Evolutionary conservation across 768 basidiomycete species (phyloP).

Genomic region (Xerocomellus amylosporus): DNA sequence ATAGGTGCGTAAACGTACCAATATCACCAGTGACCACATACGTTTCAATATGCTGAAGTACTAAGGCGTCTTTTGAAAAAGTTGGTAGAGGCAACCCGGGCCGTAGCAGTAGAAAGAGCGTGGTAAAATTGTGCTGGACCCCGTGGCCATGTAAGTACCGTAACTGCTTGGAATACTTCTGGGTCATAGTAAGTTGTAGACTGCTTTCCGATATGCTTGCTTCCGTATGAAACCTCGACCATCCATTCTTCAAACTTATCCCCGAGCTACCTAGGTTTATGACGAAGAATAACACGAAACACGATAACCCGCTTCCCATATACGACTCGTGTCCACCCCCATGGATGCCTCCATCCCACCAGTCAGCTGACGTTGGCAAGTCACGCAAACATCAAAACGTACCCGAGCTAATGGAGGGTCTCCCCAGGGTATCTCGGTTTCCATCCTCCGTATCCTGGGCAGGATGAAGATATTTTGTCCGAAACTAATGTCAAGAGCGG

Average conservation of each 20-base stretch:
- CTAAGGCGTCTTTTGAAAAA: too few relatives aligned
- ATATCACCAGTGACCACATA: too few relatives aligned
- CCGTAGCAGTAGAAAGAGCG: neutral
- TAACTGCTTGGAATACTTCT: too few relatives aligned
- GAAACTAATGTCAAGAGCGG: slow-evolving; percentile 65
- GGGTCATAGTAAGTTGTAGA: too few relatives aligned
- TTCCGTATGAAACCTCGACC: neutral
- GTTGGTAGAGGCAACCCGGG: too few relatives aligned
- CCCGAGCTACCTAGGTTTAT: neutral
- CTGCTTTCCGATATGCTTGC: neutral
- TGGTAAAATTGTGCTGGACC: neutral
- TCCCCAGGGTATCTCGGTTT: slow-evolving; percentile 69
- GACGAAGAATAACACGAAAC: slow-evolving; percentile 27
- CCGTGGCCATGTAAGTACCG: too few relatives aligned
- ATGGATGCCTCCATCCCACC: slow-evolving; percentile 71
- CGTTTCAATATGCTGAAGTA: too few relatives aligned
- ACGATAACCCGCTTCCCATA: slow-evolving; percentile 40
- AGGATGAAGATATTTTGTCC: slow-evolving; percentile 73
- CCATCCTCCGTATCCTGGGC: slow-evolving; percentile 68
- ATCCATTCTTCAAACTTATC: neutral
- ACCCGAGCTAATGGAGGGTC: neutral
- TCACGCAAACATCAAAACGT: neutral
- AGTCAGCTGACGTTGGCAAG: slow-evolving; percentile 67
- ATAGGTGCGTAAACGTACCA: too few relatives aligned
- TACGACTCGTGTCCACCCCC: slow-evolving; percentile 67